phyloP scores from a whole-genome alignment of 2,329 filamentous ascomycete species.

The Nemania abortiva region DNA sequence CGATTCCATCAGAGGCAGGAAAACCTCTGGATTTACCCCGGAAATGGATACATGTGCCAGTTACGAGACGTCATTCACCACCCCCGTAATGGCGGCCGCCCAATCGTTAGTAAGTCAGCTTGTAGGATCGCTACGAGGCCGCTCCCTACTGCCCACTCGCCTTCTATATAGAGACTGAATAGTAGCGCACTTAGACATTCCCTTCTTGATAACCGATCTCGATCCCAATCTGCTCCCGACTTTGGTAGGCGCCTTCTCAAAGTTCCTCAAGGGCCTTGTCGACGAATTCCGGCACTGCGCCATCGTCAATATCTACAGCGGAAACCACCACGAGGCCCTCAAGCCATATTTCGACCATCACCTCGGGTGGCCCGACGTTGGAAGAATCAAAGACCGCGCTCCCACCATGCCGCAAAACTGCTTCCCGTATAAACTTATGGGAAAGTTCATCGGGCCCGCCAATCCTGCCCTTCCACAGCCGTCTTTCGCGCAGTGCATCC shows the following conservation, averaged over 20 bases:
- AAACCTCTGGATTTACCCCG: background rate
- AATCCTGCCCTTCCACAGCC: background rate
- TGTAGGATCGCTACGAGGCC: background rate
- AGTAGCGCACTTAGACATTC: background rate
- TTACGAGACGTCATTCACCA: background rate
- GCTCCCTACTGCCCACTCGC: background rate
- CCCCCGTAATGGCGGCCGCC: background rate
- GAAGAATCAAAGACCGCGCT: background rate
- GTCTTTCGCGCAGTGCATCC: no score
- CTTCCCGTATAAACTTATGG: background rate
- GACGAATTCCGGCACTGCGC: background rate
- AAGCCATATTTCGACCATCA: background rate
- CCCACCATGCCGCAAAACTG: background rate
- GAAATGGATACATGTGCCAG: background rate
- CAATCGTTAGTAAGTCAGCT: constrained; percentile 14
- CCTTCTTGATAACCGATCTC: background rate
- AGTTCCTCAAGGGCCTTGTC: background rate
- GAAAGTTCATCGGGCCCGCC: background rate
- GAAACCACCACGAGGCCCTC: background rate
- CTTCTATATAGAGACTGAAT: background rate
- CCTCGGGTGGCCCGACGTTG: background rate
- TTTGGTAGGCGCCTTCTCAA: background rate
- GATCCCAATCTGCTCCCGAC: background rate
- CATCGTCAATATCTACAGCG: background rate
- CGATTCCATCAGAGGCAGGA: background rate